Percentiles rank a stretch among this genome's conserved stretches.
phyloP scores from a whole-genome alignment of 495 filamentous ascomycete species.

The Xylaria venustula region DNA sequence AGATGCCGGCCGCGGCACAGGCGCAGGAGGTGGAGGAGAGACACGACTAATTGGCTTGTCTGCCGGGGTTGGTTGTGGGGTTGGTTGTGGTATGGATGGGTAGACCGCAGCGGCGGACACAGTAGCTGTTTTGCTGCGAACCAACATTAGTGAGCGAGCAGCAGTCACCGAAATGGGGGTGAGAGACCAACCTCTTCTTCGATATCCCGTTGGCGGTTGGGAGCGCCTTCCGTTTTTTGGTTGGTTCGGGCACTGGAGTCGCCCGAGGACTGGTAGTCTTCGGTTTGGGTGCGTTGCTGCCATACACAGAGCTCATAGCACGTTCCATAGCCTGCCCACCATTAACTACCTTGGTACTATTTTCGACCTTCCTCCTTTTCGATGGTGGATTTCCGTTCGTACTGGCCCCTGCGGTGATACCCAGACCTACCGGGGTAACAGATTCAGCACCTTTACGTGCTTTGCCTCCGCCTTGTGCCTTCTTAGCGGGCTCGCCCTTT shows the following conservation, averaged over 20 bases:
- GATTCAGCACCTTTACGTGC: slow-evolving; percentile 61
- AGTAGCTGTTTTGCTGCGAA: slow-evolving; percentile 23
- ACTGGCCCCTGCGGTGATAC: slow-evolving; percentile 43
- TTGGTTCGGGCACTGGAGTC: slow-evolving; percentile 57
- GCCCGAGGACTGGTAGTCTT: slow-evolving; percentile 61
- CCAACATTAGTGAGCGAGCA: slow-evolving; percentile 13
- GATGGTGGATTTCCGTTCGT: slow-evolving; percentile 49
- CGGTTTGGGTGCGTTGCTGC: slow-evolving; percentile 47
- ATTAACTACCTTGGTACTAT: slow-evolving; percentile 53
- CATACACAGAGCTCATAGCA: slow-evolving; percentile 61
- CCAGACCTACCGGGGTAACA: slow-evolving; percentile 49
- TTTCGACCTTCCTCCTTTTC: slow-evolving; percentile 82
- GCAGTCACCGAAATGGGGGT: neutral
- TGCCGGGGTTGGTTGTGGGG: slow-evolving; percentile 21
- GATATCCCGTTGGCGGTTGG: slow-evolving; percentile 59
- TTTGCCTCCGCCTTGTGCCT: slow-evolving; percentile 56
- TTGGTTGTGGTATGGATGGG: slow-evolving; percentile 67
- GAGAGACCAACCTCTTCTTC: slow-evolving; percentile 65
- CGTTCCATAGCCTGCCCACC: slow-evolving; percentile 65
- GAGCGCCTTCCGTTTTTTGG: slow-evolving; percentile 68
- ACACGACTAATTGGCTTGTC: slow-evolving; percentile 36
- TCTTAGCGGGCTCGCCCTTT: slow-evolving; percentile 54
- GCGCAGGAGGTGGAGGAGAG: slow-evolving; percentile 41
- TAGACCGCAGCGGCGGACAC: slow-evolving; percentile 46
- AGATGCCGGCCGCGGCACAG: slow-evolving; percentile 54